A percentile compares a stretch with the other conserved stretches of the same genome.
phyloP scores from a whole-genome alignment of 2,329 filamentous ascomycete genomes.

The Trichoderma asperellum region DNA sequence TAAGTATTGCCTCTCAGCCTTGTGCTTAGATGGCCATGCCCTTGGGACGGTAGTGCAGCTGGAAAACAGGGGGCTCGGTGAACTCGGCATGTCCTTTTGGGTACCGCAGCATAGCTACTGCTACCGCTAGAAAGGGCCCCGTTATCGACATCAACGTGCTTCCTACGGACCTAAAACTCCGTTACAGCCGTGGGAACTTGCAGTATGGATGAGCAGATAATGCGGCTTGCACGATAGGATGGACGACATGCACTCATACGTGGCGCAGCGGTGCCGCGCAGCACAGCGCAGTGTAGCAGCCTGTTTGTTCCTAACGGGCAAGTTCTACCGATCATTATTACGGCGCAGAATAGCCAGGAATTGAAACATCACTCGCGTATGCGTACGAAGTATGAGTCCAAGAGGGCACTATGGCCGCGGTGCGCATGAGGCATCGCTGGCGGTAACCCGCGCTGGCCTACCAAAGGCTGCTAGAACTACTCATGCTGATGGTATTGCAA shows the following conservation, averaged over 20 bases:
- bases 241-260: background rate
- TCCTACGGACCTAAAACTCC: background rate
- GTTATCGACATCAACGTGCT: background rate
- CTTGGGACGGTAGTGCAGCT: constrained; percentile 17
- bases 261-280: background rate
- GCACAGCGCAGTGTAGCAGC: background rate
- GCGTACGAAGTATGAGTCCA: background rate
- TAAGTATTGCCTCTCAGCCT: constrained; percentile 22
- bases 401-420: background rate
- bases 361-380: background rate
- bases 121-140: background rate
- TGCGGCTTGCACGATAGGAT: background rate
- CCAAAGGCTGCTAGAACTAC: background rate
- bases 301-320: background rate
- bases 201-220: background rate
- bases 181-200: background rate
- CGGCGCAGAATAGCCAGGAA: background rate
- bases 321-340: background rate
- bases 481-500: background rate
- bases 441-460: background rate
- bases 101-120: background rate
- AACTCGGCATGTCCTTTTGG: background rate
- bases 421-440: constrained; percentile 1
- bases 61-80: constrained; percentile 20
- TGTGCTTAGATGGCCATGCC: constrained; percentile 10